Conservation (phyloP, 352 stramenopile species). For the Globisporangium echinulatum region DNA sequence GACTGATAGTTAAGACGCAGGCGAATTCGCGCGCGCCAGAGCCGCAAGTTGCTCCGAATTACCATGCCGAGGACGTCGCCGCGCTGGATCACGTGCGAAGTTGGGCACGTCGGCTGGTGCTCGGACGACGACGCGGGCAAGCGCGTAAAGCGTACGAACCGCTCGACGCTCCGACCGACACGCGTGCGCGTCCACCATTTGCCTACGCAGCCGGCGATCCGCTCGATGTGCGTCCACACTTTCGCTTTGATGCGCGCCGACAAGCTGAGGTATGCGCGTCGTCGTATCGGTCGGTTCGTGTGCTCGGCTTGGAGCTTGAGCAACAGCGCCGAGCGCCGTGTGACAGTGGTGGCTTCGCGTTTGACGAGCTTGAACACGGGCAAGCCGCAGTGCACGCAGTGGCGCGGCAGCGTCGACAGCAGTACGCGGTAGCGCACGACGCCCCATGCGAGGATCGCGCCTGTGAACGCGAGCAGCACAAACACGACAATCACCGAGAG, state of each 20-base stretch:
- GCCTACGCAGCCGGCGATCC: slow-evolving; percentile 4
- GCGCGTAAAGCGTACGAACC: slow-evolving; percentile 20
- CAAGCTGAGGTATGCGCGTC: slow-evolving; percentile 14
- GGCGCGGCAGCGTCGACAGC: slow-evolving; percentile 41
- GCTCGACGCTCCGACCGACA: slow-evolving; percentile 15
- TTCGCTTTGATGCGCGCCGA: slow-evolving; percentile 21
- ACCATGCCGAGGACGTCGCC: slow-evolving; percentile 49
- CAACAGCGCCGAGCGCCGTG: slow-evolving; percentile 29
- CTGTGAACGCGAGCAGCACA: slow-evolving; percentile 26
- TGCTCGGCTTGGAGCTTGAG: slow-evolving; percentile 38
- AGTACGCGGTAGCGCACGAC: slow-evolving; percentile 52
- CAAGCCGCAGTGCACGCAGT: slow-evolving; percentile 52
- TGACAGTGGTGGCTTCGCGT: slow-evolving; percentile 19
- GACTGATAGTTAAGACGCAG: slow-evolving; percentile 65
- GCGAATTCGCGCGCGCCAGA: slow-evolving; percentile 63
- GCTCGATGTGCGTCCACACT: slow-evolving; percentile 10
- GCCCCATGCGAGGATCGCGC: slow-evolving; percentile 38
- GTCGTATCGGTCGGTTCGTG: slow-evolving; percentile 10
- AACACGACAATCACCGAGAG: slow-evolving; percentile 36
- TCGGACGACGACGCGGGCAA: slow-evolving; percentile 39
- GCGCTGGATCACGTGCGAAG: slow-evolving; percentile 37
- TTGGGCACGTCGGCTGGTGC: slow-evolving; percentile 43
- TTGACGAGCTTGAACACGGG: slow-evolving; percentile 46
- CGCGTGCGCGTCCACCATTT: slow-evolving; percentile 18
- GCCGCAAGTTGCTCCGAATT: slow-evolving; percentile 57